phyloP scores from a whole-genome alignment of 1,139 yeast genomes.

The Taphrina communis region DNA sequence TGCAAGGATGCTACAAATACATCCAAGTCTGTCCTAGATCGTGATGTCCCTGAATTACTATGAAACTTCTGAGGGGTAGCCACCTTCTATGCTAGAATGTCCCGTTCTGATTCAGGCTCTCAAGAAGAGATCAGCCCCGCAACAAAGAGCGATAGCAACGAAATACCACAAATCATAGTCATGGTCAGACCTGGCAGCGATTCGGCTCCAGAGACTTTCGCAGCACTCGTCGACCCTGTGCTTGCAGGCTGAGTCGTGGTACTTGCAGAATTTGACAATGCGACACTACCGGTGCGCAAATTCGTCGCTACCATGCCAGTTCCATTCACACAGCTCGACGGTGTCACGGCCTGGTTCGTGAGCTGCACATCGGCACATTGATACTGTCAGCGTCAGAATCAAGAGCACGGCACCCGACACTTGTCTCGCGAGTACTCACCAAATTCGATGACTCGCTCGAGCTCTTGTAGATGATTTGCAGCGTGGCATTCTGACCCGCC shows the following conservation, averaged over 20 bases:
- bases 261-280: conserved; percentile 7
- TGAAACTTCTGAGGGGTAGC: too few relatives aligned
- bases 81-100: too few relatives aligned
- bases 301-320: conserved; percentile 20
- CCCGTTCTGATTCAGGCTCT: background rate
- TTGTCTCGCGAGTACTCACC: background rate
- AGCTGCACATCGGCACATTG: conserved; percentile 23
- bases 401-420: background rate
- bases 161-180: background rate
- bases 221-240: conserved; percentile 5
- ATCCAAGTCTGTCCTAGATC: background rate
- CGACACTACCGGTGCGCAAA: conserved; percentile 3
- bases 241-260: background rate
- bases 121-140: background rate
- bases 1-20: background rate
- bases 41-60: too few relatives aligned
- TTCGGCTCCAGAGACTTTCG: conserved; percentile 12
- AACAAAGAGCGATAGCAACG: background rate
- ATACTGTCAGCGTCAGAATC: conserved; percentile 3
- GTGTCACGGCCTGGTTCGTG: conserved; percentile 10
- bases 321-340: conserved; percentile 15
- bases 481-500: conserved; percentile 20
- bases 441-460: conserved; percentile 14
- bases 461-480: conserved; percentile 31
- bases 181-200: background rate